Base-by-base conservation (phyloP, 2,329 filamentous ascomycete genomes). In the Decorospora gaudefroyi region DNA sequence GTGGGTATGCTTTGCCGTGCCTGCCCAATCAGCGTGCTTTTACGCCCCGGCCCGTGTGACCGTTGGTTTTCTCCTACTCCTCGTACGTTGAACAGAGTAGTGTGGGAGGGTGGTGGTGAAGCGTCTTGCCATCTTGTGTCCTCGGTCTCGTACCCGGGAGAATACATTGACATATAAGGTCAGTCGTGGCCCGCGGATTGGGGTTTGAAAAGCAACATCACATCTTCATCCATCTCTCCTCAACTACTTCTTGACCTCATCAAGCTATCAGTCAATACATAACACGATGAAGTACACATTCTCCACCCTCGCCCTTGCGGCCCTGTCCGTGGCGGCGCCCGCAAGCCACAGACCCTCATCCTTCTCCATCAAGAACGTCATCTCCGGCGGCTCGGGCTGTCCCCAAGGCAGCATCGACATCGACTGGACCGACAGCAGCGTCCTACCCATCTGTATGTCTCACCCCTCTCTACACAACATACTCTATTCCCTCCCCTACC, bases 371-470 rank as follows among this genome's bases (percentile, higher is more conserved):
- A 54, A 50, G 8, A 62, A 55, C 8, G 58, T 68, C 27, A 44
- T 64, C 25, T 62, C 50, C 7, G 67, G 64, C 23, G 67, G 67
- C 41, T 67, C 63, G 2, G 67, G 67, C 21, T 70, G 67, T 37
- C 67, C 67, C 2, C 64, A 67, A 44, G 67, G 64, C 36, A 67
- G 63, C 48, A 62, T 70, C 40, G 58, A 70, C 43, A 45, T 68
- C 35, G 39, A 62, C 40, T 68, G 59, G 57, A 66, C 58, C 18
- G 59, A 67, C 40, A 53, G 57, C 45, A 40, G 41, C 17, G 49
- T 68, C 18, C 44, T 69, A 4, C 67, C 67, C 13, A 68, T 69
- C 36, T 55, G 63, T 67, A 58, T 33, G 59, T 40, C 15, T 12
- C 10, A 10, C 21, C 6, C 6, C 18, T 13, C 16, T 23, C 11